phyloP scores from a whole-genome alignment of 2,329 filamentous ascomycete species.

The Fusarium equiseti region DNA sequence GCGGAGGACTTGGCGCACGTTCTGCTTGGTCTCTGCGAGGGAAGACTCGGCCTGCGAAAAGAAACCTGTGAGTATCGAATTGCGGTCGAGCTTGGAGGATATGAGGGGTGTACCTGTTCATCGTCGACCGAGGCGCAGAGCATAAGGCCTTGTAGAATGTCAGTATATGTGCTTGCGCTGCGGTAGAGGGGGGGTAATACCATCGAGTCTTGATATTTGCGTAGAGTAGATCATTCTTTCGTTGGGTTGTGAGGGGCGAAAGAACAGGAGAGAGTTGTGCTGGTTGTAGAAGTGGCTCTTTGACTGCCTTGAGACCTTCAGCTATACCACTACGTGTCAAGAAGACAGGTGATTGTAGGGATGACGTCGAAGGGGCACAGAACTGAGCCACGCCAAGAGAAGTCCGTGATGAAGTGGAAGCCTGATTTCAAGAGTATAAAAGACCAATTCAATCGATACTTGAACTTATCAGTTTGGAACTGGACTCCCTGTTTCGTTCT shows the following conservation, averaged over 20 bases:
- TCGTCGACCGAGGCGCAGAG: slow-evolving; percentile 96
- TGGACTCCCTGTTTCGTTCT: slow-evolving; percentile 6
- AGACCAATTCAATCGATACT: background rate
- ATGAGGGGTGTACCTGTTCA: slow-evolving; percentile 71
- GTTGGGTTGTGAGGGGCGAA: background rate
- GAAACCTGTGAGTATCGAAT: background rate
- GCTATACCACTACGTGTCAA: slow-evolving; percentile 45
- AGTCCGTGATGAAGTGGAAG: background rate
- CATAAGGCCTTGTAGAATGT: slow-evolving; percentile 78
- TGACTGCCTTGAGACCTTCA: slow-evolving; percentile 16
- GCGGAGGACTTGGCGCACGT: slow-evolving; percentile 90
- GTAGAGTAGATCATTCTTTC: slow-evolving; percentile 85
- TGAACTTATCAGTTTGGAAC: background rate
- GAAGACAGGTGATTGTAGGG: slow-evolving; percentile 30
- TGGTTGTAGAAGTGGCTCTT: slow-evolving; percentile 24
- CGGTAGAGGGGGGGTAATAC: slow-evolving; percentile 58
- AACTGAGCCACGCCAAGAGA: slow-evolving; percentile 1
- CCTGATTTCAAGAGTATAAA: background rate
- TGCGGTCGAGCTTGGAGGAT: background rate
- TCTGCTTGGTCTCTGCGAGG: slow-evolving; percentile 87
- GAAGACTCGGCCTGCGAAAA: slow-evolving; percentile 71
- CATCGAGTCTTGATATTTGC: slow-evolving; percentile 93
- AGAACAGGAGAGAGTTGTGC: slow-evolving; percentile 6
- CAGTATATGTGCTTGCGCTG: slow-evolving; percentile 17
- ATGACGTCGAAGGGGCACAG: slow-evolving; percentile 36